A percentile compares a stretch with the other conserved stretches of the same genome.
Evolutionary conservation across 2,329 filamentous ascomycete genomes (phyloP).

Genomic region (Colletotrichum phormii): DNA sequence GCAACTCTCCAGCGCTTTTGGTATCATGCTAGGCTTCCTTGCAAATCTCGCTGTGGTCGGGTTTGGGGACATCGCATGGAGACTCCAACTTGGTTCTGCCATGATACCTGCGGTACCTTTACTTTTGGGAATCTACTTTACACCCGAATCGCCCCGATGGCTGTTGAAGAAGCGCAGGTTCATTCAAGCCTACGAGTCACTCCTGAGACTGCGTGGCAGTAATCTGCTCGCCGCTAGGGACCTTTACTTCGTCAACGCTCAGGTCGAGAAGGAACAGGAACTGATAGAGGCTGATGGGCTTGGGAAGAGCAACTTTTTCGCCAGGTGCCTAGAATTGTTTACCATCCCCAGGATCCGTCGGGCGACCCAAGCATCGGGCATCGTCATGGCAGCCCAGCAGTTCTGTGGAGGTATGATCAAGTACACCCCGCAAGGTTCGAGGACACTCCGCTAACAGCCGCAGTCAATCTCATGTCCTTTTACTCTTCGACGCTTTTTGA

Average conservation of each 20-base stretch:
- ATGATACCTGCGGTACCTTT: slow-evolving; percentile 69
- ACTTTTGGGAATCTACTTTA: slow-evolving; percentile 66
- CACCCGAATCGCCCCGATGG: slow-evolving; percentile 75
- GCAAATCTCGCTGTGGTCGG: slow-evolving; percentile 68
- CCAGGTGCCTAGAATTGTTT: slow-evolving; percentile 67
- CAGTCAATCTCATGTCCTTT: slow-evolving; percentile 61
- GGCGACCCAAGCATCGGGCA: slow-evolving; percentile 74
- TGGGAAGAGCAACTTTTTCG: slow-evolving; percentile 52
- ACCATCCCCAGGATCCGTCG: slow-evolving; percentile 68
- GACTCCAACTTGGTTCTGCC: slow-evolving; percentile 71
- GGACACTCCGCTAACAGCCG: background rate
- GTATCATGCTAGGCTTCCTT: slow-evolving; percentile 63
- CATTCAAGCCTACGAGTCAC: slow-evolving; percentile 64
- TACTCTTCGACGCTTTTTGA: slow-evolving; percentile 61
- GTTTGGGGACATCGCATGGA: slow-evolving; percentile 64
- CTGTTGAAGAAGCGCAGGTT: slow-evolving; percentile 71
- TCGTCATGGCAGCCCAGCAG: slow-evolving; percentile 76
- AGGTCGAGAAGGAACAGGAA: slow-evolving; percentile 45
- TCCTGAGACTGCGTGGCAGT: slow-evolving; percentile 67
- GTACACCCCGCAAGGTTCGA: background rate
- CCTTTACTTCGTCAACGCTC: slow-evolving; percentile 67
- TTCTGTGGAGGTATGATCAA: slow-evolving; percentile 62
- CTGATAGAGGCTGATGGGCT: slow-evolving; percentile 37
- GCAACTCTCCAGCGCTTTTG: slow-evolving; percentile 76
- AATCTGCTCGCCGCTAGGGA: slow-evolving; percentile 71